phyloP scores from a whole-genome alignment of 371 early-diverging fungal genomes.

The Umbelopsis sp. region DNA sequence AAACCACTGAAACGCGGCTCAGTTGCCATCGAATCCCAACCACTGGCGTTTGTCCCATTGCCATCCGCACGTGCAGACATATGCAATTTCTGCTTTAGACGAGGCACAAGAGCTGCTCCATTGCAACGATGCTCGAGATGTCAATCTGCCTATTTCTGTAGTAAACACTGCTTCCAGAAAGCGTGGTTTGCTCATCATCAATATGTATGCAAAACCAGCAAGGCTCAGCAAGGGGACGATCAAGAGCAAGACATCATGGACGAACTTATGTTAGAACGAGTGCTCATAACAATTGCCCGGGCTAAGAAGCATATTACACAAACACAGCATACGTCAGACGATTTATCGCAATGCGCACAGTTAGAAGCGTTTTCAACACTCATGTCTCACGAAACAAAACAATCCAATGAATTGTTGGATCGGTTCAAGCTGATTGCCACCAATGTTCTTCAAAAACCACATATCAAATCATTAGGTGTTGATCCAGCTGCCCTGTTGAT shows the following conservation, averaged over 20 bases:
- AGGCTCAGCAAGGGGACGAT: constrained; percentile 40
- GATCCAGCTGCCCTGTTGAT: constrained; percentile 40
- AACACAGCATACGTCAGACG: background rate
- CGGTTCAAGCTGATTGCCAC: constrained; percentile 26
- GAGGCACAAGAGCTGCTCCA: constrained; percentile 25
- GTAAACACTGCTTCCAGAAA: constrained; percentile 49
- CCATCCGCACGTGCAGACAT: constrained; percentile 45
- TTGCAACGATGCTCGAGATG: constrained; percentile 54
- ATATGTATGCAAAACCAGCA: constrained; percentile 44
- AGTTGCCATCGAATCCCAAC: constrained; percentile 39
- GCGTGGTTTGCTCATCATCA: constrained; percentile 54
- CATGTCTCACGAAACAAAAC: constrained; percentile 38
- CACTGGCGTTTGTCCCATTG: constrained; percentile 43
- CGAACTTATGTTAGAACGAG: constrained; percentile 48
- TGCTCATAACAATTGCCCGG: constrained; percentile 39
- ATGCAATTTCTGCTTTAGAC: constrained; percentile 47
- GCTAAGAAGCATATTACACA: constrained; percentile 8
- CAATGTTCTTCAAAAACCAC: constrained; percentile 29
- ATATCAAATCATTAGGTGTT: constrained; percentile 31
- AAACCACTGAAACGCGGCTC: constrained; percentile 30
- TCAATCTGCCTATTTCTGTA: constrained; percentile 50
- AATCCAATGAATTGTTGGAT: constrained; percentile 26
- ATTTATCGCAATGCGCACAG: constrained; percentile 6
- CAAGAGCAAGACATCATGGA: constrained; percentile 34
- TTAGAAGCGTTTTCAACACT: constrained; percentile 50